Conservation (phyloP, 495 filamentous ascomycete genomes). For the Aspergillus sclerotioniger region DNA sequence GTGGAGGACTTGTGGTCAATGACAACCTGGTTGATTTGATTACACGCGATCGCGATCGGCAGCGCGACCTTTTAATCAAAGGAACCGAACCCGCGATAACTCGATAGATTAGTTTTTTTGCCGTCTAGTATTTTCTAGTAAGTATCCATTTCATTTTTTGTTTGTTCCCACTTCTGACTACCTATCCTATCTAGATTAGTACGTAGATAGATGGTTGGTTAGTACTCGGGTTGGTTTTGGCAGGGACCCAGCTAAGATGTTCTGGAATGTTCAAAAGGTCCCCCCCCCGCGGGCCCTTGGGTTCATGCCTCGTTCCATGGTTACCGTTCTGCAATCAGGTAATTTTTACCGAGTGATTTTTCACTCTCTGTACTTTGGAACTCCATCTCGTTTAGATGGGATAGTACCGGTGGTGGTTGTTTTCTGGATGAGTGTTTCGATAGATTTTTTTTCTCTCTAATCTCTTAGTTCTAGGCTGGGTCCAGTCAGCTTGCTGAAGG, state of each 20-base stretch:
- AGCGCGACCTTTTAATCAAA: slow-evolving; percentile 36
- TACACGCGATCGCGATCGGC: slow-evolving; percentile 22
- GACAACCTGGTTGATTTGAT: background rate
- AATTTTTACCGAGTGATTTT: slow-evolving; percentile 3
- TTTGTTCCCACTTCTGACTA: background rate
- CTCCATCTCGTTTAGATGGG: background rate
- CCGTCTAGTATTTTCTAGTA: too few relatives aligned
- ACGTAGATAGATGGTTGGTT: background rate
- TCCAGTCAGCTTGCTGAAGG: too few relatives aligned
- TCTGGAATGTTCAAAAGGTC: background rate
- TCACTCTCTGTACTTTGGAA: background rate
- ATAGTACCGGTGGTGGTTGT: background rate
- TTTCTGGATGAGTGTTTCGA: background rate
- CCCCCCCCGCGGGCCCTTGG: background rate
- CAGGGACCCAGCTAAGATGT: slow-evolving; percentile 1
- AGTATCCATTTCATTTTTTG: background rate
- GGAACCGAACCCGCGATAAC: too few relatives aligned
- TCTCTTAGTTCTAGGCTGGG: too few relatives aligned
- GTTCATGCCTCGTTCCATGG: background rate
- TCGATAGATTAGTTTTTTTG: slow-evolving; percentile 5
- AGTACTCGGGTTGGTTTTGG: background rate
- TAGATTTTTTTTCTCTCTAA: too few relatives aligned
- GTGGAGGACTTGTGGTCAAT: background rate
- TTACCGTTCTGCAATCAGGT: background rate
- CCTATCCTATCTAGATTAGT: too few relatives aligned